Base-by-base conservation (phyloP, 495 filamentous ascomycete species). In the Aspergillus bridgeri region DNA sequence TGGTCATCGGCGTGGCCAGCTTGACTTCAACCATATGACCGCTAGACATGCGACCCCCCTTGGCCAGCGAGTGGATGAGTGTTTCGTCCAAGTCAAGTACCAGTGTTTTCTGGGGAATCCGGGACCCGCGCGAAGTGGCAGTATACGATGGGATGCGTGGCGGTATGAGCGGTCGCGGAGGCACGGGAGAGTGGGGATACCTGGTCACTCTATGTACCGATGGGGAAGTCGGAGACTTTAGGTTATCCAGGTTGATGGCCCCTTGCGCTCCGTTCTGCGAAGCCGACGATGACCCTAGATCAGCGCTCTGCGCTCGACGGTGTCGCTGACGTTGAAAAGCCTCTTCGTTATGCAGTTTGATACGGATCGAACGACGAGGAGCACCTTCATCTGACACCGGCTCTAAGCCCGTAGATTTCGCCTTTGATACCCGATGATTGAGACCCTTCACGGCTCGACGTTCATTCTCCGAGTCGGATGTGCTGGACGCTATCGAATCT, bases 11-110 rank as follows among this genome's bases (percentile, higher is more conserved):
- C 53, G 83, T 76, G 63, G 87, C 84, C 49, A 98, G 81, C 65
- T 93, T 94, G 62, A 98, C 94, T 75, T 98, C 94, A 29, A 98
- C 93, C 94, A 98, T 98, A 73, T 98, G 95, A 21, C 94, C 94
- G 23, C 89, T 92, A 62, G 87, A 90, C 91, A 96, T 97, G 43
- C 92, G 84, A 38, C 93, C 92, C 24, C 94, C 94, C 70, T 96
- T 97, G 47, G 93, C 91, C 74, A 97, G 87, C 69, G 91, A 96
- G 76, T 98, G 94, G 65, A 98, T 98, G 52, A 98, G 76, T 0
- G 94, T 98, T 67, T 98, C 94, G 69, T 98, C 94, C 17, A 98
- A 83, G 69, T 98, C 94, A 24, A 98, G 80, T 62, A 98, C 93
- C 57, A 98, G 72, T 2, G 94, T 98, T 75, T 98, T 98, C 68